Evolutionary conservation across 106 monocot species (phyloP).

Genomic region (Chionographis japonica): DNA sequence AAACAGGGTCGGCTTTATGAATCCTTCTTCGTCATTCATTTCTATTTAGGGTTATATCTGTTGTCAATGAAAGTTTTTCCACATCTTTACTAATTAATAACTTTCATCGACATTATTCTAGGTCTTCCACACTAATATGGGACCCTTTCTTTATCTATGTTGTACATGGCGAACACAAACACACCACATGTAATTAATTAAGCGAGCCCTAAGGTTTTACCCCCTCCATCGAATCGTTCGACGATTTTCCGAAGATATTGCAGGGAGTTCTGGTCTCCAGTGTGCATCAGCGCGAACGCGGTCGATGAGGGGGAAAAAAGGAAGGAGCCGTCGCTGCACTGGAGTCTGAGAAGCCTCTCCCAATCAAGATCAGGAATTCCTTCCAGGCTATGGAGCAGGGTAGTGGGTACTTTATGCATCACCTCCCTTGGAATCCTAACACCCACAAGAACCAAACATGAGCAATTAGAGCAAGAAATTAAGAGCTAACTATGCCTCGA

Average conservation of each 20-base stretch:
- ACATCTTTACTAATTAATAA: too few relatives aligned
- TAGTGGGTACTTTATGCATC: constrained; percentile 85
- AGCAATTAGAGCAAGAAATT: not conserved
- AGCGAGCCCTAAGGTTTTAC: constrained; percentile 15
- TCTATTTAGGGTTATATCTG: too few relatives aligned
- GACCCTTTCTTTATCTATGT: too few relatives aligned
- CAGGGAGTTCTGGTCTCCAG: constrained; percentile 57
- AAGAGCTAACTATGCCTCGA: not conserved
- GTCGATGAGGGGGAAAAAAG: constrained; percentile 91
- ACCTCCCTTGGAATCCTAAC: constrained; percentile 78
- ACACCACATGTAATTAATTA: too few relatives aligned
- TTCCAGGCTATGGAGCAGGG: constrained; percentile 89
- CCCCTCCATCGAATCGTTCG: constrained; percentile 74
- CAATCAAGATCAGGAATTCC: constrained; percentile 79
- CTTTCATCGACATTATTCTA: too few relatives aligned
- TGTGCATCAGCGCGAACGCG: constrained; percentile 72
- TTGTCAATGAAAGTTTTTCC: too few relatives aligned
- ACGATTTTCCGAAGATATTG: constrained; percentile 48
- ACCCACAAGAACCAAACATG: not conserved
- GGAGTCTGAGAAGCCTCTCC: constrained; percentile 63
- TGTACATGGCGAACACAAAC: too few relatives aligned
- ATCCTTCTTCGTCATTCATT: too few relatives aligned
- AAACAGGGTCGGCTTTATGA: not conserved
- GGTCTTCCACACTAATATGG: too few relatives aligned
- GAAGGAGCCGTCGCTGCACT: constrained; percentile 71